These are phyloP conservation scores for Neofusicoccum kwambonambiense DNA, from an alignment of 2,329 filamentous ascomycete species.

Conservation along the genomic window DNA sequence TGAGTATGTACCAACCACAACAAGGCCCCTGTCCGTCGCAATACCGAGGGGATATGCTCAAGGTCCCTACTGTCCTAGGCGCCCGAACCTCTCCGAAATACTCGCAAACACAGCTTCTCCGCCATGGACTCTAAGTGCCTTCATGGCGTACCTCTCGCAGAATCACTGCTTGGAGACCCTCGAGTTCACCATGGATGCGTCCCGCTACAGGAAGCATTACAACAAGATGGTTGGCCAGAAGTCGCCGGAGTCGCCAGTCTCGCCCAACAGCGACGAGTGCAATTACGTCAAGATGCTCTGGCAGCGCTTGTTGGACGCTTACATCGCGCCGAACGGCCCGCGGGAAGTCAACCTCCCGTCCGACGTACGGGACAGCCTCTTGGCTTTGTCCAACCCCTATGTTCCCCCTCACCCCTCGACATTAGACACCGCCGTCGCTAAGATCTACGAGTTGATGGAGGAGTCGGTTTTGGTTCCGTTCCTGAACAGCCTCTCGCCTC, in stretches of 20 bases:
- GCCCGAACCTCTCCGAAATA: slow-evolving; percentile 81
- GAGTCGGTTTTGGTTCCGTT: slow-evolving; percentile 94
- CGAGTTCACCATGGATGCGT: slow-evolving; percentile 93
- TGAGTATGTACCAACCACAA: slow-evolving; percentile 40
- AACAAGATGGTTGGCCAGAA: slow-evolving; percentile 56
- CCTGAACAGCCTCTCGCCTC: slow-evolving; percentile 64
- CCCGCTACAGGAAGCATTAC: slow-evolving; percentile 73
- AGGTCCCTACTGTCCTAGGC: slow-evolving; percentile 55
- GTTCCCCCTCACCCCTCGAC: slow-evolving; percentile 71
- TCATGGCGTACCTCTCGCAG: slow-evolving; percentile 94
- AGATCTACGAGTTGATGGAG: slow-evolving; percentile 96
- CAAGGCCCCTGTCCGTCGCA: slow-evolving; percentile 49
- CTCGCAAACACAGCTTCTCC: slow-evolving; percentile 80
- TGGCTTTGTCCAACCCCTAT: slow-evolving; percentile 59
- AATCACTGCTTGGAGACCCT: slow-evolving; percentile 96
- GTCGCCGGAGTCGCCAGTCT: slow-evolving; percentile 43
- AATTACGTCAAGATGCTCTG: slow-evolving; percentile 78
- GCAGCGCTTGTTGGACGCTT: slow-evolving; percentile 84
- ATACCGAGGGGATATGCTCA: slow-evolving; percentile 43
- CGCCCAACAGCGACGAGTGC: slow-evolving; percentile 56
- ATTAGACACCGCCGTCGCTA: slow-evolving; percentile 78
- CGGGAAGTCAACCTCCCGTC: slow-evolving; percentile 89
- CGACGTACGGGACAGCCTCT: slow-evolving; percentile 76
- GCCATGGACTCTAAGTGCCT: slow-evolving; percentile 87
- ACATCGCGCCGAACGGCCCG: slow-evolving; percentile 81